phyloP scores from a whole-genome alignment of 177 flowering plant genomes.

The Tripterygium wilfordii region DNA sequence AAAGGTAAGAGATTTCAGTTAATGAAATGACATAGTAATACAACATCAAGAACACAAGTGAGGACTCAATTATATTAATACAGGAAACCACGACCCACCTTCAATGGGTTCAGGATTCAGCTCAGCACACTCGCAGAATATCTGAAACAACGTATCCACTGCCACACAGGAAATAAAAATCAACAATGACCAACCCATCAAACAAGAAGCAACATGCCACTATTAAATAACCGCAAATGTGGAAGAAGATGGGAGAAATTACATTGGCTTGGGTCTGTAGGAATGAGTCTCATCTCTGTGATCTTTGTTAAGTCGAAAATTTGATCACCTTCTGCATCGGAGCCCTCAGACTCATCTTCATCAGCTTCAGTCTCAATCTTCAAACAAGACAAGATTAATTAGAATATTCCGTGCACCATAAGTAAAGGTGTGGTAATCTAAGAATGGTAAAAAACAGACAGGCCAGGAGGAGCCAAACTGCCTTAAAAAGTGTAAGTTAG shows the following conservation, averaged over 20 bases:
- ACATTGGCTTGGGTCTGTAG: slow-evolving; percentile 79
- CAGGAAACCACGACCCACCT: slow-evolving; percentile 30
- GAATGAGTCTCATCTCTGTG: slow-evolving; percentile 88
- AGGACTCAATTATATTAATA: background rate
- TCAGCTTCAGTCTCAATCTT: slow-evolving; percentile 77
- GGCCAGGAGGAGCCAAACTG: no score
- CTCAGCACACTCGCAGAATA: slow-evolving; percentile 91
- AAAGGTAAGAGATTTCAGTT: background rate
- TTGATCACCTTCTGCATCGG: slow-evolving; percentile 57
- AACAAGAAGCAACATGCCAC: background rate
- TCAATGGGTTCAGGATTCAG: slow-evolving; percentile 80
- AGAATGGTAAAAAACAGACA: no score
- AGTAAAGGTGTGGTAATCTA: no score
- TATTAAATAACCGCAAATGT: no score
- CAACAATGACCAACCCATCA: background rate
- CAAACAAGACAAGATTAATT: slow-evolving; percentile 7
- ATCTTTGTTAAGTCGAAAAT: slow-evolving; percentile 53
- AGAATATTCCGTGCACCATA: background rate
- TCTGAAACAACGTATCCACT: slow-evolving; percentile 75
- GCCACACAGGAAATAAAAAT: slow-evolving; percentile 5
- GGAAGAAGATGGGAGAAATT: no score
- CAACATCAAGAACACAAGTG: background rate
- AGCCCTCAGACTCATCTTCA: slow-evolving; percentile 55
- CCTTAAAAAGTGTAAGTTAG: no score
- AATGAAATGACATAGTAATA: no score